Percentiles rank a stretch among this genome's conserved stretches.
Evolutionary conservation across 179 eudicot genomes (phyloP).

Genomic region (Patellifolia procumbens): DNA sequence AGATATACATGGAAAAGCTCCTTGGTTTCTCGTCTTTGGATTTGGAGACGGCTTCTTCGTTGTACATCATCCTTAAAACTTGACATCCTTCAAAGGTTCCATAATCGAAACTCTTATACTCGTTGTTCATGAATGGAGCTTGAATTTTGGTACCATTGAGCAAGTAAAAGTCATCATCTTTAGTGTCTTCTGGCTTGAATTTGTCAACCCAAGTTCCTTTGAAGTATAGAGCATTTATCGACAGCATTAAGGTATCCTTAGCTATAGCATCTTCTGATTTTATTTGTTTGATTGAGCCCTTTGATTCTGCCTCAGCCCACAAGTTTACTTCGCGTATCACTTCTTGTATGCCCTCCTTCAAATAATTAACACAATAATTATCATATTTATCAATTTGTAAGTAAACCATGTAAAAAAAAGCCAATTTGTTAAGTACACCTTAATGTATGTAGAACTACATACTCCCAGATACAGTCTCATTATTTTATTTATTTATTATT

Average conservation of each 20-base stretch:
- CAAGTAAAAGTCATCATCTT: not conserved
- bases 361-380: not conserved
- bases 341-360: slow-evolving; percentile 9
- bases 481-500: too few species aligned
- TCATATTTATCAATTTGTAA: too few species aligned
- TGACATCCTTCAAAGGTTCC: slow-evolving; percentile 17
- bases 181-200: slow-evolving; percentile 1
- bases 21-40: not conserved
- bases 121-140: slow-evolving; percentile 7
- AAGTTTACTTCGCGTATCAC: slow-evolving; percentile 12
- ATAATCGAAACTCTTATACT: not conserved
- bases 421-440: too few species aligned
- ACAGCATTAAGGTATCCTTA: not conserved
- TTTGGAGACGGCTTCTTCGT: not conserved
- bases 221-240: slow-evolving; percentile 21
- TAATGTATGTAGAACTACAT: too few species aligned
- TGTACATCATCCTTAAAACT: slow-evolving; percentile 12
- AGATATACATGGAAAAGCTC: slow-evolving; percentile 26
- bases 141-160: slow-evolving; percentile 11
- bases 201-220: slow-evolving; percentile 18
- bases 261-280: not conserved
- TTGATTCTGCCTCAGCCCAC: slow-evolving; percentile 14
- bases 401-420: too few species aligned
- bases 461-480: too few species aligned
- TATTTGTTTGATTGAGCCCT: slow-evolving; percentile 9